A percentile compares a stretch with the other conserved stretches of the same genome.
Conservation (phyloP, 345 rosid species). For the Cardamine occulta region DNA sequence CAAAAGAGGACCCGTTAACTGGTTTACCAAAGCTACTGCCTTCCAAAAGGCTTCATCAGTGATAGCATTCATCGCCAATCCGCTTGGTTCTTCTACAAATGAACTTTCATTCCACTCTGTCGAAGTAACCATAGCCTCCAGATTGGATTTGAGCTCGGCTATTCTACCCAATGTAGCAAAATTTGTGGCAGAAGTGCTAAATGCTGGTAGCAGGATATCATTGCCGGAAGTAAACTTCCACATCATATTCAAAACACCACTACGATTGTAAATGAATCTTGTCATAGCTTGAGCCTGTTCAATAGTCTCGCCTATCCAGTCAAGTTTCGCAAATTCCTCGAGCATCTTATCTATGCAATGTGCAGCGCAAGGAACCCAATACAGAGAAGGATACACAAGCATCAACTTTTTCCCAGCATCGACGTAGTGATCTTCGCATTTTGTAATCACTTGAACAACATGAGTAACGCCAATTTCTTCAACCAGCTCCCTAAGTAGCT, state of each 20-base stretch:
- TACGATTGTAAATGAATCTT: slow-evolving; percentile 70
- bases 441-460: slow-evolving; percentile 87
- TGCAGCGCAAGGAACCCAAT: slow-evolving; percentile 85
- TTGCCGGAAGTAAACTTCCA: slow-evolving; percentile 66
- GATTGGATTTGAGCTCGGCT: slow-evolving; percentile 57
- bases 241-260: slow-evolving; percentile 68
- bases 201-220: slow-evolving; percentile 68
- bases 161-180: slow-evolving; percentile 64
- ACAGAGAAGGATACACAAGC: slow-evolving; percentile 63
- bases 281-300: slow-evolving; percentile 77
- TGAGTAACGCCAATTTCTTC: slow-evolving; percentile 72
- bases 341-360: slow-evolving; percentile 75
- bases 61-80: slow-evolving; percentile 58
- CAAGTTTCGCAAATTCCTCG: slow-evolving; percentile 55
- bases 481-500: slow-evolving; percentile 65
- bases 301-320: slow-evolving; percentile 63
- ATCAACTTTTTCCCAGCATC: slow-evolving; percentile 67
- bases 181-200: slow-evolving; percentile 65
- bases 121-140: slow-evolving; percentile 83
- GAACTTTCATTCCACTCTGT: slow-evolving; percentile 80
- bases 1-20: slow-evolving; percentile 63
- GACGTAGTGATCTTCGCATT: slow-evolving; percentile 56
- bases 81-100: slow-evolving; percentile 68
- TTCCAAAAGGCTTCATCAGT: slow-evolving; percentile 83
- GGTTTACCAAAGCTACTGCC: slow-evolving; percentile 54